Percentiles rank a stretch among this genome's conserved stretches.
These are phyloP conservation scores for Xylaria sp. DNA, from an alignment of 2,329 filamentous ascomycete species.

Conservation along the genomic window DNA sequence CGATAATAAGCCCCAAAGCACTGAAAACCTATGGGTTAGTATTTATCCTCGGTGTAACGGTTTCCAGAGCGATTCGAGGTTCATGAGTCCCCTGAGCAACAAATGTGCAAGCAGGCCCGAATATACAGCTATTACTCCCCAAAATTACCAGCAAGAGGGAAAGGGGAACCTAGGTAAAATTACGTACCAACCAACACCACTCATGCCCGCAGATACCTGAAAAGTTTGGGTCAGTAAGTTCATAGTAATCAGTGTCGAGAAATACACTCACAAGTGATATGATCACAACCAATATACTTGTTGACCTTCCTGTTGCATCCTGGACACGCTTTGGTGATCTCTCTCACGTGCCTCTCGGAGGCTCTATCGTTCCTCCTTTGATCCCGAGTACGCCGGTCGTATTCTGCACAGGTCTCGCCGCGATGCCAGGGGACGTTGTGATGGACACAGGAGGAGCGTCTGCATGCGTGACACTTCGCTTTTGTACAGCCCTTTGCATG, in stretches of 20 bases:
- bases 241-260: not conserved
- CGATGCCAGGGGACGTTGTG: conserved; percentile 44
- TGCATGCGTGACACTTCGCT: conserved; percentile 40
- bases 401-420: conserved; percentile 42
- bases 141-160: not conserved
- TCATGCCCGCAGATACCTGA: conserved; percentile 40
- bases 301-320: conserved; percentile 40
- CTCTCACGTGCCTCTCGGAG: conserved; percentile 38
- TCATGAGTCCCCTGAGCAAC: not conserved
- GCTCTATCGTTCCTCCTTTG: conserved; percentile 37
- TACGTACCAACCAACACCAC: conserved; percentile 41
- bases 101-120: not conserved
- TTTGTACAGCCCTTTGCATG: conserved; percentile 34
- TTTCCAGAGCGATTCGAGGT: not conserved
- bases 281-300: conserved; percentile 44
- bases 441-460: conserved; percentile 36
- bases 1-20: conserved; percentile 38
- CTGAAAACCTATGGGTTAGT: not conserved
- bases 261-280: conserved; percentile 43
- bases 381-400: conserved; percentile 37
- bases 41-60: not conserved
- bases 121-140: not conserved
- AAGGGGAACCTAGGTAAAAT: not conserved
- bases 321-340: conserved; percentile 41
- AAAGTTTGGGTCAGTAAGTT: conserved; percentile 1